Base-by-base conservation (phyloP, 129 eudicot species). In the Glebionis coronaria region DNA sequence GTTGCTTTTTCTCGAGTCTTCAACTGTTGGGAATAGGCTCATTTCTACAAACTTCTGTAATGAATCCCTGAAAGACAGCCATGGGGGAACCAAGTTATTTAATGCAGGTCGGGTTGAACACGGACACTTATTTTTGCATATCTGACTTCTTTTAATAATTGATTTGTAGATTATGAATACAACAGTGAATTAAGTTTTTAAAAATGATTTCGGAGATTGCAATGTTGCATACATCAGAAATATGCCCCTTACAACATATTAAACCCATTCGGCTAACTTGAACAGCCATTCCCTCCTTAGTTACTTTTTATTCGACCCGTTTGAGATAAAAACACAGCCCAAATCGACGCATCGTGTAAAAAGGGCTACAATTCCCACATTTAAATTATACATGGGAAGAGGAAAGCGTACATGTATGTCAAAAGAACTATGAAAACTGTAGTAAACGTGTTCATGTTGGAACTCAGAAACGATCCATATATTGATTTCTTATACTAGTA, bases 21-120 rank as follows among this genome's bases (percentile, higher is more conserved):
- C 51, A 13, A 25, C 63, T 44, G 73, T 52, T 28, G 75, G 75
- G 69, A 76, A 68, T 38, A 68, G 73, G 44, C 54, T 62, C 79
- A 78, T 71, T 76, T 86, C 86, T 7, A 86, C 61, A 66, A 86
- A 69, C 71, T 84, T 88, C 44, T 62, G 77, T 73, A 92, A 78
- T 14, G 84, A 53, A 61, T 86, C 78, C 79, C 98, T 92, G 84
- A 28, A 73, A 79, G n/a, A n/a, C n/a, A n/a, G n/a, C n/a, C n/a
- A 35, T 35, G 59, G 50, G 58, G 28, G 15, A 11, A 35, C 42
- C 42, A 35, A 10, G 42, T 6, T 6, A 35, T 35, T 35, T 8
- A 35, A 10, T 0, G 72, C 19, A 67, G 29, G 61, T 52, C 12
- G 20, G 29, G 20, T 31, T 7, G 42, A 35, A 35, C 42, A 35